Evolutionary conservation across 495 filamentous ascomycete species (phyloP), one percentile per base, ranked within the genome.

Genomic region (Jackrogersella minutella): DNA sequence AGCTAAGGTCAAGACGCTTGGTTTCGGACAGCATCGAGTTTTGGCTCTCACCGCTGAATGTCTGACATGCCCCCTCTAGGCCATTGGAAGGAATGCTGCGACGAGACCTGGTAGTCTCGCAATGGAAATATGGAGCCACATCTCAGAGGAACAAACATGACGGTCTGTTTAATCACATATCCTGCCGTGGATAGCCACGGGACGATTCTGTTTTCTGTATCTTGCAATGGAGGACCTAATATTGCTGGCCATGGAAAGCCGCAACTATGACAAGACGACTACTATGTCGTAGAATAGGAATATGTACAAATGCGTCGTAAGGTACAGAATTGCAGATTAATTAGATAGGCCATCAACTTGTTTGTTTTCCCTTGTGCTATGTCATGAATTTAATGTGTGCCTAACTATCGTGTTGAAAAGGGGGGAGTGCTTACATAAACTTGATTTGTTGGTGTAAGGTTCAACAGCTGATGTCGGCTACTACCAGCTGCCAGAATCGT

Each of bases 21-120:
- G n/a, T 7, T 54, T 54, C 16, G 21, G 55, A 63, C 31, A 14
- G 28, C 11, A 7, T 5, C 16, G 28, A 36, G 49, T 26, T 5
- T 19, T 57, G 43, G 17, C 43, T 49, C 17, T 14, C 14, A 16
- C 16, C 49, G 24, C 37, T 19, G 30, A 14, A 16, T 31, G 19
- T 63, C 46, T 64, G 39, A 49, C 13, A 58, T 46, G 46, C 46
- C 13, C 16, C 36, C 9, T 9, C 9, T 10, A 33, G 26, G 11
- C 39, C 14, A 14, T 31, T n/a, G 26, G n/a, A 60, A 28, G 26
- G 50, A 60, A 55, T 53, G 28, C 55, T 62, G 34, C 8, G 30
- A 19, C 57, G 56, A 57, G 66, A 61, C 61, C 50, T 53, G 61
- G 66, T 51, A 64, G 66, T 64, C 44, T 62, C 51, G n/a, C 17